phyloP scores from a whole-genome alignment of 73 alveolate genomes.

The Durusdinium trenchii region DNA sequence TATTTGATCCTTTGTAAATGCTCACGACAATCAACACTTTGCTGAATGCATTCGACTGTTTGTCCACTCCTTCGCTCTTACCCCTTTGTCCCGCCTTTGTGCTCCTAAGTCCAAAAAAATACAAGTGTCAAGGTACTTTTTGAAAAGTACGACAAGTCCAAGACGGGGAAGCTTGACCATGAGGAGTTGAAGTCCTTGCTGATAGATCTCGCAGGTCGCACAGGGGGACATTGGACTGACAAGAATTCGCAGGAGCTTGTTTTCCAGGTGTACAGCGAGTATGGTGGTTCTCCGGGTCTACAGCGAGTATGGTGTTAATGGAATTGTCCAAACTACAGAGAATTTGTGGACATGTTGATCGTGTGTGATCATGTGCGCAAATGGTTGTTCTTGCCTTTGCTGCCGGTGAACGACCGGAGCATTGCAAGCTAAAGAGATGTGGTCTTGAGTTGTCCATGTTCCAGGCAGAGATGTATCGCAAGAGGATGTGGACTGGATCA shows the following conservation, averaged over 20 bases:
- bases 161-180: conserved; percentile 35
- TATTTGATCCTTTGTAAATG: no score
- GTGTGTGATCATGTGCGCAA: background rate
- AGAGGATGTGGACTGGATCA: conserved; percentile 36
- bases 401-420: background rate
- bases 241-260: background rate
- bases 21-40: no score
- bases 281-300: background rate
- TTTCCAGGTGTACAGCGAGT: background rate
- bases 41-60: background rate
- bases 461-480: background rate
- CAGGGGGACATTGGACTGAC: background rate
- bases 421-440: background rate
- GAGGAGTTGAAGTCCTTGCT: conserved; percentile 12
- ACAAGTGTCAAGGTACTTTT: background rate
- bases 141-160: conserved; percentile 53
- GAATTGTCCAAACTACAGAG: background rate
- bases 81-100: background rate
- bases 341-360: background rate
- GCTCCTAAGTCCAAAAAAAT: background rate
- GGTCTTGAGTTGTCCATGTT: background rate
- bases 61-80: background rate
- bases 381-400: background rate
- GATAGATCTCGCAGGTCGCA: conserved; percentile 27
- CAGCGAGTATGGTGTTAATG: background rate